Evolutionary conservation across 345 rosid genomes (phyloP), one percentile per base, ranked within the genome.

Genomic region (Pugionium dolabratum): DNA sequence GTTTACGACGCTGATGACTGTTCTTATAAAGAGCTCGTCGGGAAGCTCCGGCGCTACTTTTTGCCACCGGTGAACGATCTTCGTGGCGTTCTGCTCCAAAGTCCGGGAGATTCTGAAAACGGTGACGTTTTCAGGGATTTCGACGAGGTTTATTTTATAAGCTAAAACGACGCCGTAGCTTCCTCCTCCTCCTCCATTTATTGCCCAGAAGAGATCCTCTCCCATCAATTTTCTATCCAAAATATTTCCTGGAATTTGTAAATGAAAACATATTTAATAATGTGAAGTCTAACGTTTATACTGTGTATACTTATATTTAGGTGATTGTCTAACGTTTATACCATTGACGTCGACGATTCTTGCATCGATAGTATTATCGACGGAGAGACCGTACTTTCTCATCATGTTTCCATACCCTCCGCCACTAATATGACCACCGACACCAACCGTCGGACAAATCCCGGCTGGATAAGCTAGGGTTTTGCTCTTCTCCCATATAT

Each of bases 391-490:
- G 6, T 64, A 83, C 54, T 84, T 86, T 54, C 96, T 75, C 80
- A 88, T 54, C 80, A 84, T 73, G 39, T 77, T 82, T 30, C 92
- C 95, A n/a, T 86, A 86, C 1, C 91, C 89, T 2, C 85, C 95
- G 1, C 91, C 87, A 50, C 86, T 68, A 6, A 88, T 18, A 55
- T 88, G 95, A 1, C 95, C 95, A 0, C 91, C 95, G 1, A 84
- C 85, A 28, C 96, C 96, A 7, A 86, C 86, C 0, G 89, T 77
- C 1, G 88, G 83, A 45, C 89, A 88, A 44, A 80, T 79, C 7
- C 96, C 94, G 0, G 91, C 87, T 0, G 94, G 94, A 48, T 79
- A 86, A 11, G 81, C 94, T 44, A 76, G 78, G 18, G 69, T 69
- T 32, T 70, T 78, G 47, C 85, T 83, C 48, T 76, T 87, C 66